Base-by-base conservation (phyloP, 345 rosid genomes). In the Gossypium bickii region DNA sequence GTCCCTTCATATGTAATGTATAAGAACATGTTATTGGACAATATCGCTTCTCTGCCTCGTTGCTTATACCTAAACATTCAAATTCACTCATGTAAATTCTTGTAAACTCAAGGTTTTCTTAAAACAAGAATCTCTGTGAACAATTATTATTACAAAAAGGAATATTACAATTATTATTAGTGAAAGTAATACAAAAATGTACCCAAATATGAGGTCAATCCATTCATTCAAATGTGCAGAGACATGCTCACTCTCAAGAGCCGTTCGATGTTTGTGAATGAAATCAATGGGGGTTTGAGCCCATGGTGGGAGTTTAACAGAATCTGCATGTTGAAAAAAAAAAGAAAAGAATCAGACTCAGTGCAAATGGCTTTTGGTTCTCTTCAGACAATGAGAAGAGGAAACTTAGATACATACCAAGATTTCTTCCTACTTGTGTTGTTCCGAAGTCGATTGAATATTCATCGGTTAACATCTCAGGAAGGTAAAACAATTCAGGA, bases 191-290 rank as follows among this genome's bases (percentile, higher is more conserved):
- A 10, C 44, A 29, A 61, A 65, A 76, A 81, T 85, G 57, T 76
- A 93, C 99, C 99, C 99, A 81, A 91, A 95, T 76, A 95, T 83
- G 77, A 95, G 99, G 86, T 95, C 97, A 70, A 95, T 90, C 99
- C 99, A 95, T 78, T 93, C 97, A 83, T 91, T 94, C 88, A 95
- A 84, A 89, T 91, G 93, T 74, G 89, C 91, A 65, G 99, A 95
- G 38, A 90, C 98, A 86, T 95, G 87, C 74, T 95, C 98, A 63
- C 99, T 95, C 84, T 95, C 98, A 70, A 95, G 93, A 81, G 98
- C 98, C 89, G 75, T 86, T 80, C 86, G 88, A 78, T 95, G 97
- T 83, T 93, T 91, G 82, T 89, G 94, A 79, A 95, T 89, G 87
- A 95, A 95, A 89, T 95, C 99, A 74, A 87, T 83, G 3, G 97